phyloP scores from a whole-genome alignment of 1,139 yeast genomes.

The Debaryomyces udenii region DNA sequence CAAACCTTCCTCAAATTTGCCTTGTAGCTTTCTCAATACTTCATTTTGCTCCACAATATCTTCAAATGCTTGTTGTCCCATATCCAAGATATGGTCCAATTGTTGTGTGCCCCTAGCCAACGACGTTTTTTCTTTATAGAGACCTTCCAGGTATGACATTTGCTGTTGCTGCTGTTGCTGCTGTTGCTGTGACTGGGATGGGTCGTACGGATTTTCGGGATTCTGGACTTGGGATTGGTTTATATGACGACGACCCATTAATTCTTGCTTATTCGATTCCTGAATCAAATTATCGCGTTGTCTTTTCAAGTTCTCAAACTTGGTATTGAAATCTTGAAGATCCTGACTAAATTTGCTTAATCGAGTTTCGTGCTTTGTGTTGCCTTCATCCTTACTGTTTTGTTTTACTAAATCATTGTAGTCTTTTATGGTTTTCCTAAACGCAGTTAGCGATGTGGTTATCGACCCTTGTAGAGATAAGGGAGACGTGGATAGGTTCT shows the following conservation, averaged over 20 bases:
- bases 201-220: conserved; percentile 66
- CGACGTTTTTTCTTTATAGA: conserved; percentile 66
- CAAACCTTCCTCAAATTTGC: conserved; percentile 67
- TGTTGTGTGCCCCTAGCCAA: conserved; percentile 76
- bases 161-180: conserved; percentile 24
- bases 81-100: conserved; percentile 84
- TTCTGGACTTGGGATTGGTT: conserved; percentile 18
- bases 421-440: conserved; percentile 76
- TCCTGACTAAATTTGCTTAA: conserved; percentile 64
- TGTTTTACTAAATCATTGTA: conserved; percentile 67
- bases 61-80: conserved; percentile 85
- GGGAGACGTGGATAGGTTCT: conserved; percentile 68
- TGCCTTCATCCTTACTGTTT: conserved; percentile 58
- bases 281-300: conserved; percentile 64
- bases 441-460: conserved; percentile 76
- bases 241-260: conserved; percentile 56
- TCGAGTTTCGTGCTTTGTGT: conserved; percentile 66
- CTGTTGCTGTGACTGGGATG: conserved; percentile 26
- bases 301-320: conserved; percentile 64
- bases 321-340: conserved; percentile 53
- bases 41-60: conserved; percentile 87
- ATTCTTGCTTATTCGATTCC: conserved; percentile 58
- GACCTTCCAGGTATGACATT: conserved; percentile 62
- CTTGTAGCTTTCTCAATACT: conserved; percentile 63
- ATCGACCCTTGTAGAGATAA: conserved; percentile 81